A percentile compares a stretch with the other conserved stretches of the same genome.
Evolutionary conservation across 1,284 basidiomycete species (phyloP).

Genomic region (Mycosarcoma mackinlayi): DNA sequence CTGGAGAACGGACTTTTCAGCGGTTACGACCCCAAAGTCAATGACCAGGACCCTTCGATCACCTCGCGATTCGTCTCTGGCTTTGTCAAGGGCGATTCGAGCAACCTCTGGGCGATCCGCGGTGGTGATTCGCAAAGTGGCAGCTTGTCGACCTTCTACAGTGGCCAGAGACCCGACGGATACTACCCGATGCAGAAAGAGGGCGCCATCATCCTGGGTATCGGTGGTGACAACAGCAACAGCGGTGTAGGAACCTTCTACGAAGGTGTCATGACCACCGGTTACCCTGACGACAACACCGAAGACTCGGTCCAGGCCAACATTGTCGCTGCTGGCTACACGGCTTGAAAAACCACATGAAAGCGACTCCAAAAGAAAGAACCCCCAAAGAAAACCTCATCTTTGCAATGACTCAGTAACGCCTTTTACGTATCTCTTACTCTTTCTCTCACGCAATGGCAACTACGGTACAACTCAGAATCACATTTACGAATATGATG

Average conservation of each 20-base stretch:
- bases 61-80: conserved; percentile 21
- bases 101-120: conserved; percentile 26
- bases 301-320: conserved; percentile 33
- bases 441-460: too few species aligned
- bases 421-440: too few species aligned
- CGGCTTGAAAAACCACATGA: too few species aligned
- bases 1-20: conserved; percentile 25
- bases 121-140: conserved; percentile 24
- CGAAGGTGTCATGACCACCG: conserved; percentile 29
- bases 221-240: conserved; percentile 39
- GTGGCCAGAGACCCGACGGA: conserved; percentile 16
- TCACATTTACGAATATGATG: too few species aligned
- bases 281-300: conserved; percentile 20
- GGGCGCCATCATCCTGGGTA: conserved; percentile 35
- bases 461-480: too few species aligned
- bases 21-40: conserved; percentile 20
- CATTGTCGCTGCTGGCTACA: conserved; percentile 29
- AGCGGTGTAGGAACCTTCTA: conserved; percentile 30
- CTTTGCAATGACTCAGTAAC: too few species aligned
- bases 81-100: conserved; percentile 32
- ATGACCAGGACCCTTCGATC: conserved; percentile 13
- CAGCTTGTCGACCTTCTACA: conserved; percentile 18
- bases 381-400: too few species aligned
- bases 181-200: conserved; percentile 43
- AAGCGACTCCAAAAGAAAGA: too few species aligned